phyloP scores from a whole-genome alignment of 257 asterid species.

The Solanum rostratum region DNA sequence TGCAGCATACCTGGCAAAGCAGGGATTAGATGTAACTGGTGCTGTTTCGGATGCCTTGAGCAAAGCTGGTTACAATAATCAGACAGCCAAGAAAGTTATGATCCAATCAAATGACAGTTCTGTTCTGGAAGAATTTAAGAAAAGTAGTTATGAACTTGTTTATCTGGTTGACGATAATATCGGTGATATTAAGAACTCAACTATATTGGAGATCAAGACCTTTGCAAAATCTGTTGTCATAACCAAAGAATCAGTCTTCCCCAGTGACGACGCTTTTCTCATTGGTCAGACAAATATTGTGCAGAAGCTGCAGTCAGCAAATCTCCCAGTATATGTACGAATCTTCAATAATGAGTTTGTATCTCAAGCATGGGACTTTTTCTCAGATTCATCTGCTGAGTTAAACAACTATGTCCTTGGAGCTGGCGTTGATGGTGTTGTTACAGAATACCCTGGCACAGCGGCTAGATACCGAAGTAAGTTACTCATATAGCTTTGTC shows the following conservation, averaged over 20 bases:
- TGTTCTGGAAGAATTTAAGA: conserved; percentile 39
- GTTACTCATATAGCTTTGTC: conserved; percentile 7
- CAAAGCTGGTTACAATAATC: conserved; percentile 38
- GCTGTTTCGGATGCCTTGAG: conserved; percentile 51
- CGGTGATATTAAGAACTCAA: conserved; percentile 45
- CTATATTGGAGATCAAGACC: conserved; percentile 42
- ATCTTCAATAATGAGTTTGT: conserved; percentile 57
- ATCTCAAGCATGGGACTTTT: conserved; percentile 88
- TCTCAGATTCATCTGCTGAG: conserved; percentile 67
- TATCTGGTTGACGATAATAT: conserved; percentile 45
- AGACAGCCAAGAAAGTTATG: conserved; percentile 43
- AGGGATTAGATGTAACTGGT: conserved; percentile 52
- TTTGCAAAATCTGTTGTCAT: conserved; percentile 61
- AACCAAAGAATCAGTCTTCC: conserved; percentile 43
- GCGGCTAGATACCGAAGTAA: conserved; percentile 70
- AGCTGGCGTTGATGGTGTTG: conserved; percentile 37
- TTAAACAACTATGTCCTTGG: conserved; percentile 19
- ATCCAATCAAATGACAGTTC: conserved; percentile 58
- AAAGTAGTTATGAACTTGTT: conserved; percentile 48
- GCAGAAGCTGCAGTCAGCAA: conserved; percentile 36
- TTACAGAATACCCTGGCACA: conserved; percentile 66
- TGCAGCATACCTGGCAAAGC: conserved; percentile 62
- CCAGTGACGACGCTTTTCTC: conserved; percentile 16
- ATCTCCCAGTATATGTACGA: conserved; percentile 49
- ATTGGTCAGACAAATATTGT: conserved; percentile 34